Evolutionary conservation across 1,139 yeast genomes (phyloP).

Genomic region (Scheffersomyces segobiensis): DNA sequence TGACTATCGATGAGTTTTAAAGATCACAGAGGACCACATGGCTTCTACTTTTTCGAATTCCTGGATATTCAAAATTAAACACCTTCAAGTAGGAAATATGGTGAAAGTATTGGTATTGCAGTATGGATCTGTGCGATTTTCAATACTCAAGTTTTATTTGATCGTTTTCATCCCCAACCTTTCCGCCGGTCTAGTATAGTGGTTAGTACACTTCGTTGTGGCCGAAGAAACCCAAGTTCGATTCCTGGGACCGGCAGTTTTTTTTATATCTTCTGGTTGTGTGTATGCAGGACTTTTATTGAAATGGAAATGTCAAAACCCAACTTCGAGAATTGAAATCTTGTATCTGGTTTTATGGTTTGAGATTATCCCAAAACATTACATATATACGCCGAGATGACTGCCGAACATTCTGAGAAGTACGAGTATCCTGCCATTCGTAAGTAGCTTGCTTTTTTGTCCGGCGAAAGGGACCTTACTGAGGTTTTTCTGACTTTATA

Average conservation of each 20-base stretch:
- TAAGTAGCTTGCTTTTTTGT: conserved; percentile 7
- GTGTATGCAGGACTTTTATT: neutral
- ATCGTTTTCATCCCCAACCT: neutral
- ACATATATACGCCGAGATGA: conserved; percentile 6
- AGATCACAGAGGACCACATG: too few relatives aligned
- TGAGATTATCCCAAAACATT: neutral
- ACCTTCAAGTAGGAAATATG: too few relatives aligned
- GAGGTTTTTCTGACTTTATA: neutral
- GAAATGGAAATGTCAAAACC: neutral
- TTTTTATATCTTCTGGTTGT: conserved; percentile 1
- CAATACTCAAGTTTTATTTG: too few relatives aligned
- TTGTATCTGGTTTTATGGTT: conserved; percentile 1
- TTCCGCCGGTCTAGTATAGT: conserved; percentile 39
- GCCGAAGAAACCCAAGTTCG: conserved; percentile 59
- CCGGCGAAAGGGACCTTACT: neutral
- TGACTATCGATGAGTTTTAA: too few relatives aligned
- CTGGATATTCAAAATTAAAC: too few relatives aligned
- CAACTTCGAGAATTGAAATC: neutral
- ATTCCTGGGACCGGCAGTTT: conserved; percentile 55
- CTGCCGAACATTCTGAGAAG: conserved; percentile 12
- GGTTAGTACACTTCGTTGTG: conserved; percentile 58
- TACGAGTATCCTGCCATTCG: conserved; percentile 19
- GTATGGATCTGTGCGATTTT: neutral
- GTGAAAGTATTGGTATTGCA: neutral
- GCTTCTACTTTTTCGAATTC: too few relatives aligned